Base-by-base conservation (phyloP, 2,329 filamentous ascomycete genomes). In the Aspergillus awamori region DNA sequence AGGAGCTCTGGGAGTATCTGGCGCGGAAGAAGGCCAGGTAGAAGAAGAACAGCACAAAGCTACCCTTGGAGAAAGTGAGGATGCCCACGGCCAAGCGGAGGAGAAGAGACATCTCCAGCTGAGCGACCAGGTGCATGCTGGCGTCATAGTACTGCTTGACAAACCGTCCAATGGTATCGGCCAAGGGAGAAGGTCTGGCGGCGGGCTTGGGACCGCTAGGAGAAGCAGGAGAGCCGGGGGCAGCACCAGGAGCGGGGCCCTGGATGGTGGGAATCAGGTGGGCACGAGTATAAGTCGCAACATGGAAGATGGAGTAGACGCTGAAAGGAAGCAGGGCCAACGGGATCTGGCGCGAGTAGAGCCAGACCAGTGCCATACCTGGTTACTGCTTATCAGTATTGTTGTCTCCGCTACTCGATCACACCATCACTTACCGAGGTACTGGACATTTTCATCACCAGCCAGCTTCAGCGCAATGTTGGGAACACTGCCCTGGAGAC, bases 291-390 rank as follows among this genome's bases (percentile, higher is more conserved):
- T 99, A 99, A 67, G 95, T 98, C 64, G 93, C 92, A 69, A 98
- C 93, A 81, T 99, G 95, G 88, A 99, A 99, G 79, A 98, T 80
- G 61, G 94, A 98, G 86, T 98, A 99, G 79, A 99, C 92, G 70
- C 88, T 89, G 82, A 97, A 99, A 28, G 95, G 95, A 59, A 97
- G 87, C 72, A 99, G 86, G 59, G 95, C 95, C 70, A 97, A 85
- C 39, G 92, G 89, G 72, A 96, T 90, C 81, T 97, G 93, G 70
- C 91, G 90, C 63, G 89, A 88, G 79, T 94, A 89, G 71, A 99
- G 91, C 95, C 95, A 99, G 72, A 98, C 87, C 64, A 98, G 84
- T 59, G 93, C 93, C 91, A 98, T 93, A 71, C 87, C 93, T 96
- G 73, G 39, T 36, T 24, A 43, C 33, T 65, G 33, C 59, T 30